Evolutionary conservation across 2,329 filamentous ascomycete genomes (phyloP).

Genomic region (Ceratocystis colombiana): DNA sequence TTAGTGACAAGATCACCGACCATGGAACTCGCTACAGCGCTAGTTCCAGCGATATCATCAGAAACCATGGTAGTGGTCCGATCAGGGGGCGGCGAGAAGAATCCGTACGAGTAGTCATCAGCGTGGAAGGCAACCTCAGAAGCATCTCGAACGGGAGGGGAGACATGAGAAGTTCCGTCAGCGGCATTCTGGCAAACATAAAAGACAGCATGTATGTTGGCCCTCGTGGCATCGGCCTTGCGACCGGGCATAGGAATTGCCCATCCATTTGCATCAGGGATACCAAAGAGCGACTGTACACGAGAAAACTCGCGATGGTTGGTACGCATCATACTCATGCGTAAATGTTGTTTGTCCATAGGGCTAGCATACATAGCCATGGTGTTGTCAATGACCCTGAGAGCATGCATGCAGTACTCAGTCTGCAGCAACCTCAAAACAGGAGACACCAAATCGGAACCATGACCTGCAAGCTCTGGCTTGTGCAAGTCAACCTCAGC

Average conservation of each 20-base stretch:
- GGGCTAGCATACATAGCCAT: slow-evolving; percentile 88
- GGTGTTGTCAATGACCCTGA: slow-evolving; percentile 86
- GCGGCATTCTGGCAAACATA: slow-evolving; percentile 75
- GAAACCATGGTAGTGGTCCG: slow-evolving; percentile 89
- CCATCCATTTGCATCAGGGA: slow-evolving; percentile 92
- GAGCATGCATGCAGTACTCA: slow-evolving; percentile 82
- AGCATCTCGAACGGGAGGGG: slow-evolving; percentile 67
- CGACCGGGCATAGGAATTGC: slow-evolving; percentile 86
- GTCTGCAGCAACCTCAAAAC: slow-evolving; percentile 81
- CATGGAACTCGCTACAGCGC: slow-evolving; percentile 44
- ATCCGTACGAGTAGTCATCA: slow-evolving; percentile 76
- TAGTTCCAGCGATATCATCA: slow-evolving; percentile 63
- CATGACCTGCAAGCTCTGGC: slow-evolving; percentile 78
- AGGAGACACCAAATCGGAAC: slow-evolving; percentile 89
- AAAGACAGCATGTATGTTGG: slow-evolving; percentile 92
- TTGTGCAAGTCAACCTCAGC: slow-evolving; percentile 89
- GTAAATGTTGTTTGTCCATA: slow-evolving; percentile 85
- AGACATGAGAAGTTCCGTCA: slow-evolving; percentile 35
- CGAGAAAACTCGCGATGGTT: slow-evolving; percentile 91
- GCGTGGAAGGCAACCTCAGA: slow-evolving; percentile 89
- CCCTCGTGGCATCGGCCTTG: slow-evolving; percentile 74
- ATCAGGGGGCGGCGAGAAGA: slow-evolving; percentile 62
- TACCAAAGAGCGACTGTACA: slow-evolving; percentile 89
- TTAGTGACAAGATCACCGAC: slow-evolving; percentile 68
- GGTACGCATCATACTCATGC: slow-evolving; percentile 94